phyloP scores from a whole-genome alignment of 768 basidiomycete species.

The Steccherinum ochraceum region DNA sequence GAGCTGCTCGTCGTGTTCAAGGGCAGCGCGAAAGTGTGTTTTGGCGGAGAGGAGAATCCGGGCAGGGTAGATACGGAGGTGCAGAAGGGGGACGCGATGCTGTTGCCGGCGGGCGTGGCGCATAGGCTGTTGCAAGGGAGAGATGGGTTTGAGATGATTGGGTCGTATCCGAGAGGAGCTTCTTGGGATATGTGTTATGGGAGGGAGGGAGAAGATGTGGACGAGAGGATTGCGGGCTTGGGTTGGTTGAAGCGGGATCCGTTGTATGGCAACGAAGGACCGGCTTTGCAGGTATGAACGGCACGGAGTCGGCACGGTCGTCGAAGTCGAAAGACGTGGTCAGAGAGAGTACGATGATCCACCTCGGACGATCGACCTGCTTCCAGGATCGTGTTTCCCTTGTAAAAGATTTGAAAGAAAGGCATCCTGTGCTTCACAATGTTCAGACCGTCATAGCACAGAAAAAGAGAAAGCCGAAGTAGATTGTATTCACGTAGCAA shows the following conservation, averaged over 20 bases:
- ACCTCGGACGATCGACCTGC: too few relatives aligned
- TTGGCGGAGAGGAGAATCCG: constrained; percentile 33
- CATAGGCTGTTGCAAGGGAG: constrained; percentile 29
- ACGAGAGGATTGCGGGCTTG: constrained; percentile 23
- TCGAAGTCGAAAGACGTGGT: too few relatives aligned
- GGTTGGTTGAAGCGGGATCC: constrained; percentile 35
- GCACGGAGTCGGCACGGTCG: too few relatives aligned
- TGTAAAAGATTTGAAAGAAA: too few relatives aligned
- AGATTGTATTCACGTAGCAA: too few relatives aligned
- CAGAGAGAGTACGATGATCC: too few relatives aligned
- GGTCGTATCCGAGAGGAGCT: constrained; percentile 30
- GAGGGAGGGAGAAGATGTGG: constrained; percentile 24
- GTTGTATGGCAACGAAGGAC: constrained; percentile 32
- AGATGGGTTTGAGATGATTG: constrained; percentile 32
- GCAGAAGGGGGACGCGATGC: constrained; percentile 32
- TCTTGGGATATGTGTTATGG: constrained; percentile 37
- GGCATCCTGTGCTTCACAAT: too few relatives aligned
- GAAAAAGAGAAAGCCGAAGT: too few relatives aligned
- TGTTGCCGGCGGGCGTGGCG: constrained; percentile 35
- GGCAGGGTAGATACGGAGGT: constrained; percentile 25
- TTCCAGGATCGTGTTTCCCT: too few relatives aligned
- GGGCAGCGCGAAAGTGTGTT: constrained; percentile 31
- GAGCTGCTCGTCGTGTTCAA: constrained; percentile 30
- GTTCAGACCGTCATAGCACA: too few relatives aligned
- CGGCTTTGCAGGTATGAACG: constrained; percentile 25